These are phyloP conservation scores for Leucocoprinus leucothites DNA, from an alignment of 768 basidiomycete genomes.

Conservation along the genomic window DNA sequence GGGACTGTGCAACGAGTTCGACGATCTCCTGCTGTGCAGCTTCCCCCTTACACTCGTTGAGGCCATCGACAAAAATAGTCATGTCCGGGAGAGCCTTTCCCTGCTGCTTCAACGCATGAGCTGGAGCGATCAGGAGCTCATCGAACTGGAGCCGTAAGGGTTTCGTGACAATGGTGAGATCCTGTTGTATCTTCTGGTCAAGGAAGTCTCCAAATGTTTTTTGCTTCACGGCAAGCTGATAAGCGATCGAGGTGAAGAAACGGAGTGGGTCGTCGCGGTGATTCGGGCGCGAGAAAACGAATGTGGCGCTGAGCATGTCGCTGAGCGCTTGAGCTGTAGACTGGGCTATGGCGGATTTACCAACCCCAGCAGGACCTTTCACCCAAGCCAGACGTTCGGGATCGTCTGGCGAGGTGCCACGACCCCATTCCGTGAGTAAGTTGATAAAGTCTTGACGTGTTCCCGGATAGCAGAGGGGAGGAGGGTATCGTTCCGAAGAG, in stretches of 20 bases:
- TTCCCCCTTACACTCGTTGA: too few relatives aligned
- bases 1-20: too few relatives aligned
- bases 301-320: neutral
- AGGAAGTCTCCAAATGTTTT: too few relatives aligned
- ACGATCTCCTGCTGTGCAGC: too few relatives aligned
- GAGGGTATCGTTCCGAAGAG: neutral
- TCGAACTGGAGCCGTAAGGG: too few relatives aligned
- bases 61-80: too few relatives aligned
- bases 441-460: neutral
- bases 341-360: neutral
- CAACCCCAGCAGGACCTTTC: neutral
- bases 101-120: too few relatives aligned
- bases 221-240: neutral
- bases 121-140: too few relatives aligned
- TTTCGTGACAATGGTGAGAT: too few relatives aligned
- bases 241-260: neutral
- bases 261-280: neutral
- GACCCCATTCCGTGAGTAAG: neutral
- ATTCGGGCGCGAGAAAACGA: conserved; percentile 1
- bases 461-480: neutral
- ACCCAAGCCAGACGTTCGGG: neutral
- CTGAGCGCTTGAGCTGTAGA: neutral
- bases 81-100: too few relatives aligned
- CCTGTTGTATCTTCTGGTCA: too few relatives aligned
- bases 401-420: neutral